A percentile compares a stretch with the other conserved stretches of the same genome.
Conservation (phyloP, 2,329 filamentous ascomycete species). For the Alternaria brassicicola region DNA sequence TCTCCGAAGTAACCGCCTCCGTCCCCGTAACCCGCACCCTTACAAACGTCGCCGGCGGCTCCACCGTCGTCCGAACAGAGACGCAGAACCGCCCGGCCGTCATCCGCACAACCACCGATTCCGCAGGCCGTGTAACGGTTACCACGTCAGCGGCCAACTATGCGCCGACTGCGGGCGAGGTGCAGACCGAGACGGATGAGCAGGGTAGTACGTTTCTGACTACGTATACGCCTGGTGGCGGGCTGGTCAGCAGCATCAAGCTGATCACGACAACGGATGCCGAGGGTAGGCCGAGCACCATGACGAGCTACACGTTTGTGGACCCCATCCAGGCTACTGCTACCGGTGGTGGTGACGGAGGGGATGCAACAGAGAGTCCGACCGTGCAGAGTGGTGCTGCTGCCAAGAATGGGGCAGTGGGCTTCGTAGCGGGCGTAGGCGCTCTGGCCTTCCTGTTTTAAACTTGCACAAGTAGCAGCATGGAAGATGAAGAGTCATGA, state of each 20-base stretch:
- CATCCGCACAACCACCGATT: constrained; percentile 49
- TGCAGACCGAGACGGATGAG: constrained; percentile 53
- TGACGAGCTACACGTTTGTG: constrained; percentile 54
- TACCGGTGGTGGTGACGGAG: background rate
- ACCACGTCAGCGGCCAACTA: constrained; percentile 42
- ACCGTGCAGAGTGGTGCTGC: constrained; percentile 50
- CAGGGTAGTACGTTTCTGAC: constrained; percentile 52
- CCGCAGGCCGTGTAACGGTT: constrained; percentile 47
- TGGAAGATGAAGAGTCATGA: background rate
- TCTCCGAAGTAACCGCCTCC: constrained; percentile 50
- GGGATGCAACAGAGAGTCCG: constrained; percentile 32
- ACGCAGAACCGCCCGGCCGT: constrained; percentile 43
- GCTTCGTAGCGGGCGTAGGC: background rate
- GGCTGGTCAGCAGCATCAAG: constrained; percentile 49
- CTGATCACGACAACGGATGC: constrained; percentile 45
- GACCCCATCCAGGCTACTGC: constrained; percentile 38
- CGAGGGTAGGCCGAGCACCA: constrained; percentile 45
- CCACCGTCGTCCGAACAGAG: constrained; percentile 46
- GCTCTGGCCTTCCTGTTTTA: background rate
- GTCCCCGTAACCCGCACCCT: constrained; percentile 47
- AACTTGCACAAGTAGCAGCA: no score
- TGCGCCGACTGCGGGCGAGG: constrained; percentile 46
- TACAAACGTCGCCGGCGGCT: constrained; percentile 49
- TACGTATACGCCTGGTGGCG: constrained; percentile 55
- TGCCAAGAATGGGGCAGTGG: constrained; percentile 13